Evolutionary conservation across 192 early-diverging fungal species (phyloP), one percentile per base, ranked within the genome.

Genomic region (Phlyctochytrium arcticum): DNA sequence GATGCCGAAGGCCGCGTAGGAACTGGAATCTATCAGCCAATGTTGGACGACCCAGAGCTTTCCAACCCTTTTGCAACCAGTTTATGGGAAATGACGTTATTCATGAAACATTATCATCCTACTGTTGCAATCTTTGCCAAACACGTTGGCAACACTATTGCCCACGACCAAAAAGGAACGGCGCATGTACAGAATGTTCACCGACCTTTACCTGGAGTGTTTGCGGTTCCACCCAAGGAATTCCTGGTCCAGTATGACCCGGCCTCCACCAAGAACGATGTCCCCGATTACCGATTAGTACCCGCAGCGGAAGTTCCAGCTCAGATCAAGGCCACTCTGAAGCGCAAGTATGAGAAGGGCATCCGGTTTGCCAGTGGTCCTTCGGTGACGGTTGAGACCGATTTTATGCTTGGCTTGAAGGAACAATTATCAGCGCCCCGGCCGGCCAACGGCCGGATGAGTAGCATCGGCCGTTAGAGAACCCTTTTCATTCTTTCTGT

Each of bases 11-110:
- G 85, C 35, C 76, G 83, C 44, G 68, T 88, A 47, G 87, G 84
- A 3, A 91, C 87, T 53, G 96, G 94, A 54, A 74, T 93, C 35
- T 96, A 95, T 65, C 54, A 85, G 29, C 81, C 85, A 32, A 73
- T 87, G 10, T 69, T 96, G 57, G 88, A 95, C 65, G 94, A 98
- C 61, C 91, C 94, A 0, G 93, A 98, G 57, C 79, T 96, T 63
- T 94, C 91, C 68, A 98, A 98, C 68, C 92, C 96, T 3, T 93
- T 95, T 73, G 90, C 92, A 3, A 88, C 96, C 3, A 91, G 85
- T 69, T 60, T 95, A 47, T 98, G 88, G 79, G 95, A 98, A 71
- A 72, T 94, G 49, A 80, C 81, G 55, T 79, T 89, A 59, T 85
- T 92, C 53, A 82, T 83, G 80, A 67, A 62, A 10, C 79, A 80